A percentile compares a stretch with the other conserved stretches of the same genome.
Conservation (phyloP, 352 stramenopile genomes). For the Globisporangium paroecandrum region DNA sequence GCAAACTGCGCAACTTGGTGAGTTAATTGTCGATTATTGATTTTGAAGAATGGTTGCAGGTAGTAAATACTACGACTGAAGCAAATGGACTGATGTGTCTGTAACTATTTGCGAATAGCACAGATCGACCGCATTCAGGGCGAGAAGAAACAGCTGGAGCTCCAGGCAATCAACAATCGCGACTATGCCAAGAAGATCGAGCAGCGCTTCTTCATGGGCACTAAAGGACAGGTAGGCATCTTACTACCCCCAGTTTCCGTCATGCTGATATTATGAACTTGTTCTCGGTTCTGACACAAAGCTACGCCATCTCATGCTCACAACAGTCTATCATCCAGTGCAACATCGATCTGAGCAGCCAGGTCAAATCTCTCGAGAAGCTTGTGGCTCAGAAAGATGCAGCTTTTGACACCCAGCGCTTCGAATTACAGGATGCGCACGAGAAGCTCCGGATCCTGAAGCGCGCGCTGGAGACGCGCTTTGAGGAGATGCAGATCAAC, state of each 20-base stretch:
- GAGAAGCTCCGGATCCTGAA: constrained; percentile 69
- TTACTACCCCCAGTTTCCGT: background rate
- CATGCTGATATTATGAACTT: background rate
- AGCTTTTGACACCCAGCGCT: constrained; percentile 19
- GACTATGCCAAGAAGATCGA: constrained; percentile 87
- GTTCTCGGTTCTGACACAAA: background rate
- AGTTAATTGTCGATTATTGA: background rate
- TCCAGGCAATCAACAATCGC: constrained; percentile 76
- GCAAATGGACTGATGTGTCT: background rate
- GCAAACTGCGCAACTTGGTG: constrained; percentile 60
- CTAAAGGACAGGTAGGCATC: constrained; percentile 43
- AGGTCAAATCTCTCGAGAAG: constrained; percentile 41
- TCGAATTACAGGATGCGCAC: constrained; percentile 36
- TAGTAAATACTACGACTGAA: background rate
- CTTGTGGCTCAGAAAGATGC: constrained; percentile 26
- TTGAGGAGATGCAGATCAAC: constrained; percentile 66
- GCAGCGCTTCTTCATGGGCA: constrained; percentile 75
- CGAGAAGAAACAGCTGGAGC: constrained; percentile 74
- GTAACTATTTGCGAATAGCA: constrained; percentile 2
- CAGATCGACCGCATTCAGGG: constrained; percentile 72
- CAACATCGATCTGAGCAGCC: constrained; percentile 51
- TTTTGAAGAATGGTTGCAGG: background rate
- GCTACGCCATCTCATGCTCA: background rate
- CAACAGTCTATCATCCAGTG: constrained; percentile 47
- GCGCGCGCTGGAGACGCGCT: constrained; percentile 61